Conservation (phyloP, 768 basidiomycete species). For the Tylopilus rubrobrunneus region DNA sequence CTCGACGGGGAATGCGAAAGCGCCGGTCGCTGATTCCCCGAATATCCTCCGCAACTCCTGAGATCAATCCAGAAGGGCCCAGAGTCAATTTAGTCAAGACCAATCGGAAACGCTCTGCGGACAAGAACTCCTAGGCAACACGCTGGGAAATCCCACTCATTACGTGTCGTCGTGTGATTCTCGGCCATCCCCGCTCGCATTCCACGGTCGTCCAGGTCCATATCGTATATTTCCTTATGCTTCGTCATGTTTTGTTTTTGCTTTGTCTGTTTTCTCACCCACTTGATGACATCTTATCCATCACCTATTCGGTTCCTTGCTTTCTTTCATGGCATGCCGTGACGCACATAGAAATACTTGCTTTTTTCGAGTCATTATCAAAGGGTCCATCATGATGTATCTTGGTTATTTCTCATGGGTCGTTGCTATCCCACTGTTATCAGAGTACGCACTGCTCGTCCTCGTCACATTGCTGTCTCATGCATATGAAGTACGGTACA, state of each 20-base stretch:
- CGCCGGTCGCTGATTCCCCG: conserved; percentile 35
- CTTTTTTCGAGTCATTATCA: conserved; percentile 7
- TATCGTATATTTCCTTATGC: conserved; percentile 15
- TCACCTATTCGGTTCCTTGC: conserved; percentile 27
- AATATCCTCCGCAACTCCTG: conserved; percentile 24
- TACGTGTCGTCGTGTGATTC: conserved; percentile 11
- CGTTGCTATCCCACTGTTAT: conserved; percentile 6
- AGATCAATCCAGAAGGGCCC: conserved; percentile 22
- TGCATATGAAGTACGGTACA: background rate
- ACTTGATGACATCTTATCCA: conserved; percentile 25
- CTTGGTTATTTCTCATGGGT: conserved; percentile 18
- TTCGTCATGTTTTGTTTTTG: conserved; percentile 24
- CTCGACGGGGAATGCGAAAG: conserved; percentile 62
- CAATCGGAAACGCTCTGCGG: conserved; percentile 26
- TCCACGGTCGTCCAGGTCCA: conserved; percentile 2
- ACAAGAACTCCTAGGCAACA: conserved; percentile 23
- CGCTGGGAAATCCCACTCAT: background rate
- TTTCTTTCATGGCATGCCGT: conserved; percentile 24
- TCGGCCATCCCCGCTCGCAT: conserved; percentile 1
- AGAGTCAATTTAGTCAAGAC: conserved; percentile 21
- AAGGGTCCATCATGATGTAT: conserved; percentile 10
- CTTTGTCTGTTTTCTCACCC: conserved; percentile 9
- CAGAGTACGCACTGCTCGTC: conserved; percentile 2
- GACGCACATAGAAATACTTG: conserved; percentile 22
- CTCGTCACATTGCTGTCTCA: background rate